phyloP scores from a whole-genome alignment of 768 basidiomycete genomes.

The Leccinum fibrillosum region DNA sequence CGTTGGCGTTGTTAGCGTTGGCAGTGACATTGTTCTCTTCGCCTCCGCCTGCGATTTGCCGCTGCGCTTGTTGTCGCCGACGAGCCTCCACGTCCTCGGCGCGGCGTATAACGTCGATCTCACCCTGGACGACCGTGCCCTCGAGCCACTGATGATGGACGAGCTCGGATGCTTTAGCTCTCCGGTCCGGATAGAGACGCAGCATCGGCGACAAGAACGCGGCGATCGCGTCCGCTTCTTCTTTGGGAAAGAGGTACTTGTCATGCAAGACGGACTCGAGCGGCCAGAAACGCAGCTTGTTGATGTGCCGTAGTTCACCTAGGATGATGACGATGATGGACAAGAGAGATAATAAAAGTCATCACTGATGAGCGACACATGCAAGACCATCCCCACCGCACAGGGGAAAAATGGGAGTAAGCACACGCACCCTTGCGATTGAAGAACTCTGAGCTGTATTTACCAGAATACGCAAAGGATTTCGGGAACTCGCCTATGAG shows the following conservation, averaged over 20 bases:
- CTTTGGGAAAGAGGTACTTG: conserved; percentile 89
- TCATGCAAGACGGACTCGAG: conserved; percentile 79
- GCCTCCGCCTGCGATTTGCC: conserved; percentile 2
- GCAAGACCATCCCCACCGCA: not conserved
- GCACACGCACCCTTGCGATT: conserved; percentile 78
- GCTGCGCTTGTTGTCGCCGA: conserved; percentile 19
- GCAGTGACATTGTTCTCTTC: not conserved
- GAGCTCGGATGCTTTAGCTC: conserved; percentile 85
- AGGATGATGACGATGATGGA: not conserved
- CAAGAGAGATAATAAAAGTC: not conserved
- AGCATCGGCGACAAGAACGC: conserved; percentile 90
- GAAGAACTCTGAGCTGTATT: conserved; percentile 94
- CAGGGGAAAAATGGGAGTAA: not conserved
- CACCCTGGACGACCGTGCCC: conserved; percentile 82
- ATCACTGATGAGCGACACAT: conserved; percentile 8
- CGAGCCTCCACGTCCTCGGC: conserved; percentile 52
- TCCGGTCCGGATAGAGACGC: conserved; percentile 80
- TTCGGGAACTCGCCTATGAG: conserved; percentile 88
- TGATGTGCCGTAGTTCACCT: conserved; percentile 91
- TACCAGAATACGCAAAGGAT: conserved; percentile 80
- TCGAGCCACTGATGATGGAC: conserved; percentile 86
- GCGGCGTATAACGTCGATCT: conserved; percentile 75
- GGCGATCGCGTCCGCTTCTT: conserved; percentile 78
- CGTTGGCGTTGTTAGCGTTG: not conserved
- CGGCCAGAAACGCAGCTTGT: conserved; percentile 91